A percentile compares a stretch with the other conserved stretches of the same genome.
phyloP scores from a whole-genome alignment of 306 rosid species.

The Lathyrus tuberosus region DNA sequence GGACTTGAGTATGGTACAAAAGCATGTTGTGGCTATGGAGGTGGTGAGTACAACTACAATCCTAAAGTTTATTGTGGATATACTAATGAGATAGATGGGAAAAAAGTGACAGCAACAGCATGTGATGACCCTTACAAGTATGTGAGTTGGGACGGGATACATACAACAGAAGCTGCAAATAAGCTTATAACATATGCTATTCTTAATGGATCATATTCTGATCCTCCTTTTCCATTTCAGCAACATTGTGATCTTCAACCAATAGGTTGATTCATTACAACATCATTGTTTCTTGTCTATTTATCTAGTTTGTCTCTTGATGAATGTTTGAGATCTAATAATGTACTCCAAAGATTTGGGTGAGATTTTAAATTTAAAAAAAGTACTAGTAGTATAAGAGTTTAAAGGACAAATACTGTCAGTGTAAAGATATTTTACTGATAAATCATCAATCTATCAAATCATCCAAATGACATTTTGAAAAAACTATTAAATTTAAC shows the following conservation, averaged over 20 bases:
- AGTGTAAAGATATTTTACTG: too few relatives aligned
- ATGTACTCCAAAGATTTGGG: too few relatives aligned
- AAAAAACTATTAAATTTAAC: too few relatives aligned
- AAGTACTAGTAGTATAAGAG: too few relatives aligned
- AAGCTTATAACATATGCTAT: constrained; percentile 68
- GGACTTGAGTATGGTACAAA: too few relatives aligned
- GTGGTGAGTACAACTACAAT: constrained; percentile 71
- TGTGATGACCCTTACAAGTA: constrained; percentile 74
- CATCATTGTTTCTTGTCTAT: too few relatives aligned
- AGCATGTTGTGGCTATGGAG: constrained; percentile 88
- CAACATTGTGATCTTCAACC: constrained; percentile 57
- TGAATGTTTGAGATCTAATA: too few relatives aligned
- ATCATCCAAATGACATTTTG: too few relatives aligned
- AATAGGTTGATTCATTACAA: constrained; percentile 48
- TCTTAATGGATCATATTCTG: constrained; percentile 72
- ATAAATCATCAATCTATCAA: too few relatives aligned
- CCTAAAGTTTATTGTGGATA: constrained; percentile 65
- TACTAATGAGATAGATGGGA: constrained; percentile 54
- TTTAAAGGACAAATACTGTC: too few relatives aligned
- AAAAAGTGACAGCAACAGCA: constrained; percentile 62
- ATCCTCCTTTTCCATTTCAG: constrained; percentile 67
- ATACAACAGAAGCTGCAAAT: constrained; percentile 87
- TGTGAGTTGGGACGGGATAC: constrained; percentile 93
- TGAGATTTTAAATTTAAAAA: too few relatives aligned
- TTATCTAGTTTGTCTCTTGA: too few relatives aligned